phyloP scores from a whole-genome alignment of 1,139 yeast genomes.

The Arxiozyma slooffiae region DNA sequence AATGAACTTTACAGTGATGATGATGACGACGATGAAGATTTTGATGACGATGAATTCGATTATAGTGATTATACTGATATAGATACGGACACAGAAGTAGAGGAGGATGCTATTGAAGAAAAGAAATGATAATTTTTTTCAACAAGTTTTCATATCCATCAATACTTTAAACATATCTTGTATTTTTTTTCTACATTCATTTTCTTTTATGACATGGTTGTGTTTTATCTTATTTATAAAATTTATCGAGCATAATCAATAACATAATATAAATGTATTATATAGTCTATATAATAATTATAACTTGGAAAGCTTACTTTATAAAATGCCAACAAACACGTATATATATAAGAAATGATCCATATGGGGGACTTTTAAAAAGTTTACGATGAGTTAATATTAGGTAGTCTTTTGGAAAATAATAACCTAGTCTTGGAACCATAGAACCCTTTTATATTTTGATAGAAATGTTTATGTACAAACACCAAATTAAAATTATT shows the following conservation, averaged over 20 bases:
- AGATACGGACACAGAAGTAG: conserved; percentile 37
- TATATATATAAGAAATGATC: too few relatives aligned
- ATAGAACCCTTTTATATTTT: background rate
- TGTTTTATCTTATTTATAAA: background rate
- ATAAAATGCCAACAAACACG: background rate
- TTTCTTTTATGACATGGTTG: background rate
- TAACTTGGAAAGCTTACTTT: too few relatives aligned
- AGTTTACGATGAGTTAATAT: too few relatives aligned
- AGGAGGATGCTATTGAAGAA: conserved; percentile 19
- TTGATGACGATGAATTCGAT: conserved; percentile 41
- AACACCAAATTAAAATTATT: background rate
- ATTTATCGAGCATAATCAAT: background rate
- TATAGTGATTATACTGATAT: conserved; percentile 37
- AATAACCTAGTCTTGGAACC: background rate
- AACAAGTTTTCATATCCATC: background rate
- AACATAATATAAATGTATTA: background rate
- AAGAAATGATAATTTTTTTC: conserved; percentile 5
- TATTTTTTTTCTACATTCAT: too few relatives aligned
- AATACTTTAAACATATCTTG: background rate
- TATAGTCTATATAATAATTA: too few relatives aligned
- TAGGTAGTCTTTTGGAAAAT: background rate
- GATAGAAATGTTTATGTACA: background rate
- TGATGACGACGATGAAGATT: conserved; percentile 35
- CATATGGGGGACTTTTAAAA: too few relatives aligned
- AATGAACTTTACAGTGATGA: conserved; percentile 14